Evolutionary conservation across 495 filamentous ascomycete genomes (phyloP).

Genomic region (Sphaerosporella brunnea): DNA sequence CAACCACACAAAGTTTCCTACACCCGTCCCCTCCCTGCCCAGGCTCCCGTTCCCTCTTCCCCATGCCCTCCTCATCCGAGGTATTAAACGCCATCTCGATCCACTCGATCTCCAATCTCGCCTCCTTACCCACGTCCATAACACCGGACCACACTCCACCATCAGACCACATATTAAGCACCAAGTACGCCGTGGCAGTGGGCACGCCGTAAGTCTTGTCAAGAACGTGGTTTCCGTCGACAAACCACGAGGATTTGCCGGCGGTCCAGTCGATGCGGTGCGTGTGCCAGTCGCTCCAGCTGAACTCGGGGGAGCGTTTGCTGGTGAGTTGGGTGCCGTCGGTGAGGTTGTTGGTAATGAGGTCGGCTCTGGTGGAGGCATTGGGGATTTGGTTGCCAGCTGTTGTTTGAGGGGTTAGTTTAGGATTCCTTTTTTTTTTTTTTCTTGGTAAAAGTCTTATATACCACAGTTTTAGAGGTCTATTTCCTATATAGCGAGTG

Average conservation of each 20-base stretch:
- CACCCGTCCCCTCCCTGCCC: background rate
- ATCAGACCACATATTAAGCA: conserved; percentile 62
- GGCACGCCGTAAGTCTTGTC: conserved; percentile 47
- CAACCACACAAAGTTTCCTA: conserved; percentile 13
- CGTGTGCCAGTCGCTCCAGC: conserved; percentile 38
- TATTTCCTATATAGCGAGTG: too few relatives aligned
- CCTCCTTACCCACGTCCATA: conserved; percentile 41
- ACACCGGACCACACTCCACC: conserved; percentile 58
- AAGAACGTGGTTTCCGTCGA: conserved; percentile 39
- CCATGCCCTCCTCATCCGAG: conserved; percentile 20
- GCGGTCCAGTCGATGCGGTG: conserved; percentile 58
- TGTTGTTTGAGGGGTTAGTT: background rate
- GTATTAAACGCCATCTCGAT: conserved; percentile 56
- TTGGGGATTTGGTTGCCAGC: conserved; percentile 31
- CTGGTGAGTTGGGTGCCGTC: conserved; percentile 8
- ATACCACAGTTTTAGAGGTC: too few relatives aligned
- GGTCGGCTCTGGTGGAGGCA: conserved; percentile 26
- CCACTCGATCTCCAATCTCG: conserved; percentile 55
- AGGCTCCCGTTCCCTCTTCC: background rate
- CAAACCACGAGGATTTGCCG: conserved; percentile 45
- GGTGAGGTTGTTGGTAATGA: conserved; percentile 4
- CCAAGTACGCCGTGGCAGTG: conserved; percentile 38
- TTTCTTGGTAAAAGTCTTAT: too few relatives aligned
- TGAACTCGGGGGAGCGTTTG: conserved; percentile 2
- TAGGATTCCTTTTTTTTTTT: too few relatives aligned